These are phyloP conservation scores for Rhizophora apiculata DNA, from an alignment of 345 rosid genomes.

Conservation along the genomic window DNA sequence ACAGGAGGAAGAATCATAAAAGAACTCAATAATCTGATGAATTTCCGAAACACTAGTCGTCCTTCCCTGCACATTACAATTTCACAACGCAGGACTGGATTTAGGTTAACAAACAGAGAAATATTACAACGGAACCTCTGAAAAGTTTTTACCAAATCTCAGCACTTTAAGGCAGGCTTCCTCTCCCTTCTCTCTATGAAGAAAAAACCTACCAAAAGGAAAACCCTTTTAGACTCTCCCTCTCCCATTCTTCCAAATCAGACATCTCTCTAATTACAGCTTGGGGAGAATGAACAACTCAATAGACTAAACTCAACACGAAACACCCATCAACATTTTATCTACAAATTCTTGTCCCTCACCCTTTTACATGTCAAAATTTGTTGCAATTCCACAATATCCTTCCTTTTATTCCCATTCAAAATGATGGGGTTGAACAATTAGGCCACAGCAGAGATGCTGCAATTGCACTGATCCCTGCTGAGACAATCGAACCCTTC, in stretches of 20 bases:
- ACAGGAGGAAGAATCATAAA: too few species aligned
- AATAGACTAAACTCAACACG: background rate
- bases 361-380: conserved; percentile 22
- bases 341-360: background rate
- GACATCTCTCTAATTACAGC: conserved; percentile 16
- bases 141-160: background rate
- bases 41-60: background rate
- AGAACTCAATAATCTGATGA: background rate
- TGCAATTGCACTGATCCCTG: conserved; percentile 52
- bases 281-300: conserved; percentile 11
- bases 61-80: conserved; percentile 18
- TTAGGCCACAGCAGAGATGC: conserved; percentile 74
- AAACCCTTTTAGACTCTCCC: background rate
- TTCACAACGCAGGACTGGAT: conserved; percentile 9
- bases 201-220: conserved; percentile 2
- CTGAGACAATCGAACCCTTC: conserved; percentile 79
- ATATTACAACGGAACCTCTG: conserved; percentile 1
- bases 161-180: too few species aligned
- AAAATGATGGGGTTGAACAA: background rate
- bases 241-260: conserved; percentile 27
- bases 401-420: background rate
- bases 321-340: background rate
- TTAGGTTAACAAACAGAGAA: background rate
- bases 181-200: conserved; percentile 7
- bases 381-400: conserved; percentile 4